phyloP scores from a whole-genome alignment of 306 rosid genomes.

The Rubus idaeus region DNA sequence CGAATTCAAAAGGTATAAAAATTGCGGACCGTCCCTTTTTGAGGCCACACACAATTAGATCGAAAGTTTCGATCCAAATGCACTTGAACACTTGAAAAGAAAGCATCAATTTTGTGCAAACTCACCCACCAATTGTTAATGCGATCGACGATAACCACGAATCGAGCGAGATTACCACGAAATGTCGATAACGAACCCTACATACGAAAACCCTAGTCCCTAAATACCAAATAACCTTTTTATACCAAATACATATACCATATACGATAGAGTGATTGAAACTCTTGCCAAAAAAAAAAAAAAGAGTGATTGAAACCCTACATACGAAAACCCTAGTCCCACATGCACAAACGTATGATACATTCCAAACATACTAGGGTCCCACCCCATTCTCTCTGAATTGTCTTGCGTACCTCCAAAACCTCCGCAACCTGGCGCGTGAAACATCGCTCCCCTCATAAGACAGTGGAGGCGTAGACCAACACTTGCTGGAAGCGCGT shows the following conservation, averaged over 20 bases:
- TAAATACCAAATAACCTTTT: not conserved
- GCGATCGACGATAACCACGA: not conserved
- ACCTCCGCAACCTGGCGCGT: too few relatives aligned
- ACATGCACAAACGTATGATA: not conserved
- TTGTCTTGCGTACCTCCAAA: conserved; percentile 1
- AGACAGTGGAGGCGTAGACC: too few relatives aligned
- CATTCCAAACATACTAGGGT: not conserved
- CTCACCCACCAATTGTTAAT: not conserved
- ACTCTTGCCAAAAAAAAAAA: too few relatives aligned
- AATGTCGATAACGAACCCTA: not conserved
- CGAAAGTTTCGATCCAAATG: too few relatives aligned
- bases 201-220: too few relatives aligned
- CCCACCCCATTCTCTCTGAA: not conserved
- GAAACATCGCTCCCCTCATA: too few relatives aligned
- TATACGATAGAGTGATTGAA: not conserved
- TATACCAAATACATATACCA: too few relatives aligned
- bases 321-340: not conserved
- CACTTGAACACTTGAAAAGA: not conserved
- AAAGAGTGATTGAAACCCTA: not conserved
- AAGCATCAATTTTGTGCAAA: too few relatives aligned
- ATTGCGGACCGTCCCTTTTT: too few relatives aligned
- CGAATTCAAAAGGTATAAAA: too few relatives aligned
- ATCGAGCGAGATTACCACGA: not conserved
- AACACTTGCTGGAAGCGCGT: not conserved
- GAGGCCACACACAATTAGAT: not conserved